phyloP scores from a whole-genome alignment of 441 rosid species.

The Erodium texanum region DNA sequence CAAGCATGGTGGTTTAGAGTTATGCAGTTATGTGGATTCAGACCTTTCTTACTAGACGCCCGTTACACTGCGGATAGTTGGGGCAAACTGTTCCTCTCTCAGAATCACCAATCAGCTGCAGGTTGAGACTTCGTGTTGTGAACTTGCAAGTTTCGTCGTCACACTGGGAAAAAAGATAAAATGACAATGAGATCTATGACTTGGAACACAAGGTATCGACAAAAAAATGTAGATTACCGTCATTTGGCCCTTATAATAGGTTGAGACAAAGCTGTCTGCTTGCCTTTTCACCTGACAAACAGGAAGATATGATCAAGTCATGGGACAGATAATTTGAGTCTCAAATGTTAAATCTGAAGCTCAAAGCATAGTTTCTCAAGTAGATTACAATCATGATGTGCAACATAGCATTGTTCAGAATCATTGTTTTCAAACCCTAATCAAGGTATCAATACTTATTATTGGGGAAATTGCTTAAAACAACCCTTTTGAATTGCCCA shows the following conservation, averaged over 20 bases:
- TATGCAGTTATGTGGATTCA: not conserved
- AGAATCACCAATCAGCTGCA: constrained; percentile 63
- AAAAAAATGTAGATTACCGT: constrained; percentile 39
- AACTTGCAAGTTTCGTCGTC: constrained; percentile 91
- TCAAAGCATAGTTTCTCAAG: constrained; percentile 1
- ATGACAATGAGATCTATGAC: constrained; percentile 1
- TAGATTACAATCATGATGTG: not conserved
- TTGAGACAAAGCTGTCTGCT: constrained; percentile 58
- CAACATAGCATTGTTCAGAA: not conserved
- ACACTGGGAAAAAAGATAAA: constrained; percentile 48
- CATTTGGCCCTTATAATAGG: constrained; percentile 81
- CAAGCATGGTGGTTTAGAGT: not conserved
- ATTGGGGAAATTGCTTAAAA: too few relatives aligned
- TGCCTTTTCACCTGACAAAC: constrained; percentile 72
- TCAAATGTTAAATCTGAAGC: not conserved
- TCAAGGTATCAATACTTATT: too few relatives aligned
- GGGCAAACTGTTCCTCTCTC: constrained; percentile 92
- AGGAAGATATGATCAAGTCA: constrained; percentile 3
- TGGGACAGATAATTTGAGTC: not conserved
- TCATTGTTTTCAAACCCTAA: not conserved
- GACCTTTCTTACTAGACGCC: constrained; percentile 75
- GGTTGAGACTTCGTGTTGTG: constrained; percentile 54
- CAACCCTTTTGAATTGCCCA: too few relatives aligned
- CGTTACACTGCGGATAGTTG: constrained; percentile 81
- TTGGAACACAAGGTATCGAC: not conserved